These are phyloP conservation scores for Aspergillus texensis DNA, from an alignment of 2,329 filamentous ascomycete genomes.

Conservation along the genomic window DNA sequence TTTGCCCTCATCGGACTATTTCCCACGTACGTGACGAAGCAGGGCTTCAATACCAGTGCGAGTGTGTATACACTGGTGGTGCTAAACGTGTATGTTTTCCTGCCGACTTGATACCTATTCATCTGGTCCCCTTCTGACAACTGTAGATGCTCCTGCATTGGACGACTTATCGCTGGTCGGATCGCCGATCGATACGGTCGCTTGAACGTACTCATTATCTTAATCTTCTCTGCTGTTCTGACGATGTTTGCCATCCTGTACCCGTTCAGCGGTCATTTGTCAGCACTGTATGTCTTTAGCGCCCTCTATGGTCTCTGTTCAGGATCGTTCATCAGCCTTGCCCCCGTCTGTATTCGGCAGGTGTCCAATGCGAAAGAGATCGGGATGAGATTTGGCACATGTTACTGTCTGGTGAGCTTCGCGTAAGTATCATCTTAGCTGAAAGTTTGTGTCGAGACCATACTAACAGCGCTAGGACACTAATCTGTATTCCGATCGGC, in stretches of 20 bases:
- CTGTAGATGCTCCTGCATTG: slow-evolving; percentile 43
- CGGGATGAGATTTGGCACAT: slow-evolving; percentile 52
- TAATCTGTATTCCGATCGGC: slow-evolving; percentile 52
- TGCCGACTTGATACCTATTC: background rate
- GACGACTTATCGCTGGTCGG: slow-evolving; percentile 49
- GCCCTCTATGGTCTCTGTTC: slow-evolving; percentile 52
- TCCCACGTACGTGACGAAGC: slow-evolving; percentile 32
- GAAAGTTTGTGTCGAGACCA: background rate
- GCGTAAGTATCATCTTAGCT: slow-evolving; percentile 33
- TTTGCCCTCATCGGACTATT: slow-evolving; percentile 33
- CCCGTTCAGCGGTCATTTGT: slow-evolving; percentile 34
- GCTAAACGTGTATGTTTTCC: slow-evolving; percentile 36
- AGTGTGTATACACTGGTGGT: slow-evolving; percentile 42
- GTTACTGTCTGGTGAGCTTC: slow-evolving; percentile 53
- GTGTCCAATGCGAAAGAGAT: slow-evolving; percentile 53
- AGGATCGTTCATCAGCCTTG: slow-evolving; percentile 51
- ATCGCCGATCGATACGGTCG: slow-evolving; percentile 50
- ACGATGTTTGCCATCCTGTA: slow-evolving; percentile 45
- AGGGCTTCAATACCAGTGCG: slow-evolving; percentile 29
- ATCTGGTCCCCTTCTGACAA: background rate
- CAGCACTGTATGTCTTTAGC: slow-evolving; percentile 46
- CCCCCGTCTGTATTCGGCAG: slow-evolving; percentile 51
- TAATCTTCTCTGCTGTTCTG: slow-evolving; percentile 39
- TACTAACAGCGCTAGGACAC: slow-evolving; percentile 27
- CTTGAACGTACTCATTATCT: slow-evolving; percentile 48